Base-by-base conservation (phyloP, 164 flowering plant genomes). In the Chimonanthus salicifolius region DNA sequence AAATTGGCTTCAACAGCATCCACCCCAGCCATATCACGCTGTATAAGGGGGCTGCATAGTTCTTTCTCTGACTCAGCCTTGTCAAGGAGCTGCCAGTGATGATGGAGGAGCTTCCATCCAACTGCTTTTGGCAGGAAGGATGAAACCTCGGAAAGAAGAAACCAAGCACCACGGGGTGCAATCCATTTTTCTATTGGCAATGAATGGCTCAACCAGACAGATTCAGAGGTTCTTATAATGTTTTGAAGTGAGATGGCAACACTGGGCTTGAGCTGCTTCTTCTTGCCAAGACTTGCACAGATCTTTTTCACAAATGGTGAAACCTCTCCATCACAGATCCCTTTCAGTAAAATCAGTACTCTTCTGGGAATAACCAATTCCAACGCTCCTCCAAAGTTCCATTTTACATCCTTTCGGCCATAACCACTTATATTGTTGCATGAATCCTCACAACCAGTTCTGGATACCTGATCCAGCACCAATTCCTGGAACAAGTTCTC, bases 111-210 rank as follows among this genome's bases (percentile, higher is more conserved):
- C 74, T 90, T 91, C 99, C 98, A 96, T 16, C 86, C 88, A 15
- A 94, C 88, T 8, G 89, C 78, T 79, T 89, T 88, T 65, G 92
- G 80, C 77, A 96, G 86, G 78, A 85, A 96, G 13, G 81, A 78
- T 43, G 99, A 94, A 43, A 96, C 92, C 84, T 92, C 97, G 47
- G 98, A 88, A 62, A 96, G 88, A 78, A 96, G 92, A 80, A 93
- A 79, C 98, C 98, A 96, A 68, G 97, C 87, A 78, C 99, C 99
- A 63, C 88, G 82, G 70, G 98, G 99, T 58, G 99, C 99, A 64
- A 90, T 89, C 99, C 99, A 96, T 78, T 89, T 88, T 69, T 92
- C 89, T 64, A 90, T 87, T 6, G 92, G 85, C 90, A 75, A 73
- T 18, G 88, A 85, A 51, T 80, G 81, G 73, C 73, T 82, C 74